phyloP scores from a whole-genome alignment of 2,329 filamentous ascomycete genomes.

The Botrytis aclada region DNA sequence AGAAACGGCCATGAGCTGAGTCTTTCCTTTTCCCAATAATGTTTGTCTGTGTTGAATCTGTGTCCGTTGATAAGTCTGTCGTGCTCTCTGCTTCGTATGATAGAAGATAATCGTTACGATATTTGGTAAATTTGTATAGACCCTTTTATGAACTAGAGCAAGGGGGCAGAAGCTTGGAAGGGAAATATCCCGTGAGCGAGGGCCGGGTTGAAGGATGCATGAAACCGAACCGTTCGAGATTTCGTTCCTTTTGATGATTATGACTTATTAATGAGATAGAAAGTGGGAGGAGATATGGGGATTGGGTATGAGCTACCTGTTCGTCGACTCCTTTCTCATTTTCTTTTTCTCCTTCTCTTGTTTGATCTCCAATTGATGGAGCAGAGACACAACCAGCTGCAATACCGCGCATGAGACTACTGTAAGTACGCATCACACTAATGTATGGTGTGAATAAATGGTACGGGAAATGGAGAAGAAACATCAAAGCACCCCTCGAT shows the following conservation, averaged over 20 bases:
- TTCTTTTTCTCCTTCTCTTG: background rate
- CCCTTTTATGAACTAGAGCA: background rate
- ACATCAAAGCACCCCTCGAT: conserved; percentile 1
- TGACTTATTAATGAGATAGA: no score
- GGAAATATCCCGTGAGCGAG: background rate
- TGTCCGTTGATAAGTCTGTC: background rate
- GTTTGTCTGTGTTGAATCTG: background rate
- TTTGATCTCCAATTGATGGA: background rate
- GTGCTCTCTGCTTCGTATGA: background rate
- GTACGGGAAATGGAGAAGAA: background rate
- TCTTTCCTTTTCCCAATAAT: background rate
- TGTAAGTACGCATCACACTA: background rate
- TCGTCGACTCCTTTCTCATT: background rate
- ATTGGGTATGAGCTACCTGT: background rate
- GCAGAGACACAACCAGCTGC: background rate
- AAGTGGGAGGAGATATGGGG: background rate
- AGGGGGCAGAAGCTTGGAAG: background rate
- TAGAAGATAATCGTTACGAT: background rate
- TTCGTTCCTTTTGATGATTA: background rate
- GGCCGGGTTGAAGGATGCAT: background rate
- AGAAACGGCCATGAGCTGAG: background rate
- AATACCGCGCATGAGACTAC: background rate
- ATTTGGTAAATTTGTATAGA: background rate
- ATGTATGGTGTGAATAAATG: background rate
- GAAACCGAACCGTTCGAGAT: background rate